phyloP scores from a whole-genome alignment of 805 yeast genomes.

The Torulaspora quercuum region DNA sequence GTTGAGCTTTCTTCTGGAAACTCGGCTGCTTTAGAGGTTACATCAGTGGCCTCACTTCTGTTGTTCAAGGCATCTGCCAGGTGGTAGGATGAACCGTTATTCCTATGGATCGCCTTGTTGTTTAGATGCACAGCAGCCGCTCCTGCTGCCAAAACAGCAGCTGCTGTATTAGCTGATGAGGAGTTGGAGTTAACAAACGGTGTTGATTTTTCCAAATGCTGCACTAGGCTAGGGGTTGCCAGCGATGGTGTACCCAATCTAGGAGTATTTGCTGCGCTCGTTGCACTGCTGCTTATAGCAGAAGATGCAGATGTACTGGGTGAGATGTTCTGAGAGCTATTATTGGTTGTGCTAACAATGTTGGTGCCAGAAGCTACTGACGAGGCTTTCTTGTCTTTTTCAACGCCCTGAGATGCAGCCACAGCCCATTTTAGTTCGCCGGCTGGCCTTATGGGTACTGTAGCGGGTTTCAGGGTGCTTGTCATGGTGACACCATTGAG shows the following conservation, averaged over 20 bases:
- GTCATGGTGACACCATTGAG: constrained; percentile 34
- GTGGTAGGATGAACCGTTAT: constrained; percentile 10
- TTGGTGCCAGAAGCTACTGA: constrained; percentile 7
- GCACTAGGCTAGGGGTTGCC: constrained; percentile 11
- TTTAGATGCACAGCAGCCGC: constrained; percentile 28
- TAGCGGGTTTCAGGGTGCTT: constrained; percentile 47
- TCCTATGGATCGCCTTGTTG: constrained; percentile 24
- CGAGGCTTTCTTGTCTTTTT: constrained; percentile 25
- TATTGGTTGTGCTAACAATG: constrained; percentile 1
- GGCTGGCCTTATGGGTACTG: constrained; percentile 50
- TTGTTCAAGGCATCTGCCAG: constrained; percentile 8
- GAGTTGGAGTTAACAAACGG: constrained; percentile 11
- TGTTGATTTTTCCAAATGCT: constrained; percentile 16
- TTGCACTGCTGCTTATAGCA: constrained; percentile 14
- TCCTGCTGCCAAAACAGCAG: constrained; percentile 29
- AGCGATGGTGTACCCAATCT: constrained; percentile 18
- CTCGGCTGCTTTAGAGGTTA: neutral
- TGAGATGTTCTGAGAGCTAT: constrained; percentile 4
- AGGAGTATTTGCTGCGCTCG: constrained; percentile 25
- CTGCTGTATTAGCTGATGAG: constrained; percentile 24
- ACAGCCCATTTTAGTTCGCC: constrained; percentile 56
- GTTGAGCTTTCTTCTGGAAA: constrained; percentile 4
- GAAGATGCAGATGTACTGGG: constrained; percentile 17
- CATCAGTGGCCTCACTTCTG: constrained; percentile 2
- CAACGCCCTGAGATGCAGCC: constrained; percentile 44